phyloP scores from a whole-genome alignment of 805 yeast genomes.

The Yarrowia porcina region DNA sequence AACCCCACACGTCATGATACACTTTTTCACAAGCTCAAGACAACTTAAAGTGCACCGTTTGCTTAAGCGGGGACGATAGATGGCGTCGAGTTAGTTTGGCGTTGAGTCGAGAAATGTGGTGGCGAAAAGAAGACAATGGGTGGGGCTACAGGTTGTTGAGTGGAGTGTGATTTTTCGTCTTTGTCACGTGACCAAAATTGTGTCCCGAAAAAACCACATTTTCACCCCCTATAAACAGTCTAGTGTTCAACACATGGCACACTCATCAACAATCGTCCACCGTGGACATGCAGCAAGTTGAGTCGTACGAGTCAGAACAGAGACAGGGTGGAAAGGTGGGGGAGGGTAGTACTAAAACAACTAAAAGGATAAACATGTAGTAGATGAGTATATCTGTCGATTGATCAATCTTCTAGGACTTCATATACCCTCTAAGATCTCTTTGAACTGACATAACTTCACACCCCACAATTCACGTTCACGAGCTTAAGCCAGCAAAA shows the following conservation, averaged over 20 bases:
- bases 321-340: not conserved
- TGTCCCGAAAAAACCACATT: not conserved
- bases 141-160: too few relatives aligned
- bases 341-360: too few relatives aligned
- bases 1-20: constrained; percentile 16
- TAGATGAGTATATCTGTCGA: too few relatives aligned
- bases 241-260: not conserved
- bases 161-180: not conserved
- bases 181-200: too few relatives aligned
- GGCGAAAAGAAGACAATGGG: too few relatives aligned
- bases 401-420: too few relatives aligned
- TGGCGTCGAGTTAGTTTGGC: constrained; percentile 19
- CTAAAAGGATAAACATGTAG: too few relatives aligned
- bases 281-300: constrained; percentile 5
- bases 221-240: not conserved
- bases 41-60: constrained; percentile 8
- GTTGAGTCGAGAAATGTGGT: not conserved
- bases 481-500: constrained; percentile 22
- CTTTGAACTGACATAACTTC: not conserved
- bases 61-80: constrained; percentile 13
- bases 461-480: constrained; percentile 23
- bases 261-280: not conserved
- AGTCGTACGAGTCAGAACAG: not conserved
- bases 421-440: too few relatives aligned
- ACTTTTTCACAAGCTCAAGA: constrained; percentile 9